These are phyloP conservation scores for Cruciata laevipes DNA, from an alignment of 257 asterid species.

Conservation along the genomic window DNA sequence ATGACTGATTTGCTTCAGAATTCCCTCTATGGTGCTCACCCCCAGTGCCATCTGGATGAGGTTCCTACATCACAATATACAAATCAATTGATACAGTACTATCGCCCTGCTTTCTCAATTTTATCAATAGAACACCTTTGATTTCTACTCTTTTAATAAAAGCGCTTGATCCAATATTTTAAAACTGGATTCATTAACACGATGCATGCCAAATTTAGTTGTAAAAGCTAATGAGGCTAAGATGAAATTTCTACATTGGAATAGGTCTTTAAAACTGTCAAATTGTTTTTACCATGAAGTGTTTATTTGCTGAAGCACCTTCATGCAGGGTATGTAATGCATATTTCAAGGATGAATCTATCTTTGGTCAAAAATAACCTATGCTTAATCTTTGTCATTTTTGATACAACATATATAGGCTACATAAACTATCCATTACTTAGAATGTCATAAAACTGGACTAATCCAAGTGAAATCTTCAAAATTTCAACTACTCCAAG, in stretches of 20 bases:
- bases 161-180: background rate
- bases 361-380: background rate
- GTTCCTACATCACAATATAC: constrained; percentile 23
- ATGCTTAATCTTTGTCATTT: background rate
- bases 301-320: background rate
- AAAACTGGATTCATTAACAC: background rate
- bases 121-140: background rate
- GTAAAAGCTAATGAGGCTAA: background rate
- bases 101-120: background rate
- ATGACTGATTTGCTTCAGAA: constrained; percentile 14
- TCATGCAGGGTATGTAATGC: background rate
- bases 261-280: background rate
- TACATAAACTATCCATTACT: background rate
- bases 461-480: background rate
- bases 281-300: background rate
- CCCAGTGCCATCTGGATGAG: constrained; percentile 25
- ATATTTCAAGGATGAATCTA: background rate
- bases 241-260: background rate
- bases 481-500: background rate
- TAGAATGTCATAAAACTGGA: background rate
- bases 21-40: constrained; percentile 26
- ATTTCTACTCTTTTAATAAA: background rate
- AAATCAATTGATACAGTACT: background rate
- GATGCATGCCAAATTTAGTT: background rate
- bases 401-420: background rate